Conservation (phyloP, 805 yeast species). For the Kodamaea fukazawae region DNA sequence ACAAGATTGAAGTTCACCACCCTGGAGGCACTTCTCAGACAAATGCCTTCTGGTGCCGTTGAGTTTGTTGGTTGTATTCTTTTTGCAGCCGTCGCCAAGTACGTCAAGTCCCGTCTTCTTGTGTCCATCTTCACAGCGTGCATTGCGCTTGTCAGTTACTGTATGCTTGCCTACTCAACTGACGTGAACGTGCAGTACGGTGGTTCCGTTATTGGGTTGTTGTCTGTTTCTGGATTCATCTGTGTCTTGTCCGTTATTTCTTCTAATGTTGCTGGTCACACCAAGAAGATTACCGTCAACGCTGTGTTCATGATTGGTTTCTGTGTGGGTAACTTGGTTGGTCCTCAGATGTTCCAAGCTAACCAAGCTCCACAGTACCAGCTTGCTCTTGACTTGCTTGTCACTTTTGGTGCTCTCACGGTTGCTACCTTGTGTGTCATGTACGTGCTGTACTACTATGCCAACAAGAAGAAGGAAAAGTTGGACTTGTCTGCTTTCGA, state of each 20-base stretch:
- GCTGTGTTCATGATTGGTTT: slow-evolving; percentile 34
- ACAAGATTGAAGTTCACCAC: slow-evolving; percentile 10
- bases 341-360: slow-evolving; percentile 49
- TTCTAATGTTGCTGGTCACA: slow-evolving; percentile 28
- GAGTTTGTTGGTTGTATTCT: slow-evolving; percentile 9
- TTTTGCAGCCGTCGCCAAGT: slow-evolving; percentile 6
- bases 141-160: slow-evolving; percentile 23
- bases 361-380: slow-evolving; percentile 43
- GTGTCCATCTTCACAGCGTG: slow-evolving; percentile 15
- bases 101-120: slow-evolving; percentile 8
- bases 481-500: slow-evolving; percentile 1
- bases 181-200: slow-evolving; percentile 21
- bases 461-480: slow-evolving; percentile 22
- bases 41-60: slow-evolving; percentile 16
- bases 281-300: slow-evolving; percentile 31
- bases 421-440: slow-evolving; percentile 22
- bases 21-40: slow-evolving; percentile 9
- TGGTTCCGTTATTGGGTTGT: slow-evolving; percentile 21
- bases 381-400: slow-evolving; percentile 40
- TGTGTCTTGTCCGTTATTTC: slow-evolving; percentile 29
- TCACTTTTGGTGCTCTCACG: slow-evolving; percentile 28
- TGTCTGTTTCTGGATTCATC: slow-evolving; percentile 35
- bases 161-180: slow-evolving; percentile 1
- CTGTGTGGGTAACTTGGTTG: slow-evolving; percentile 52
- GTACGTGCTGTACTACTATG: slow-evolving; percentile 26